These are phyloP conservation scores for Physcomitrium patens DNA, from an alignment of 225 moss, liverwort and hornwort species.

Conservation along the genomic window DNA sequence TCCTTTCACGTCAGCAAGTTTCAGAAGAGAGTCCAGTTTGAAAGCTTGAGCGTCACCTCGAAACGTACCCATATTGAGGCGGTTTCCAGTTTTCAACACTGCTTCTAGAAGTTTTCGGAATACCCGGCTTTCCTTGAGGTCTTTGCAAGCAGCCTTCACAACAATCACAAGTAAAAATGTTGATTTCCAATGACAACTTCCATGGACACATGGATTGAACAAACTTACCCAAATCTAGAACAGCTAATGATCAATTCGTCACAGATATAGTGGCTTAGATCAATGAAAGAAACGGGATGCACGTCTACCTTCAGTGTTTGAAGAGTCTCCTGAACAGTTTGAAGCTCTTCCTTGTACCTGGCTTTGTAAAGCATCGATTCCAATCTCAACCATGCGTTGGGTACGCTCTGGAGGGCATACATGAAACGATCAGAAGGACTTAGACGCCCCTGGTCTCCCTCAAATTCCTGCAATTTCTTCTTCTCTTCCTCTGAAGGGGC, in stretches of 20 bases:
- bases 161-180: neutral
- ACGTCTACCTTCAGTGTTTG: conserved; percentile 59
- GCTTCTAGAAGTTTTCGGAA: conserved; percentile 47
- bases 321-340: conserved; percentile 55
- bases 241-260: too few species aligned
- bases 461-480: conserved; percentile 51
- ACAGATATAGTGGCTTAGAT: too few species aligned
- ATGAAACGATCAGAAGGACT: conserved; percentile 71
- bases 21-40: conserved; percentile 42
- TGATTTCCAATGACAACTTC: neutral
- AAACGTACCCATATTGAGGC: conserved; percentile 44
- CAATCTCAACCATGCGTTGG: conserved; percentile 65
- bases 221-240: neutral
- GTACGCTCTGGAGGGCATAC: conserved; percentile 51
- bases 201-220: neutral
- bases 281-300: neutral
- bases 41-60: conserved; percentile 48
- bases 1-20: conserved; percentile 65
- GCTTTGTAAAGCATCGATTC: conserved; percentile 68
- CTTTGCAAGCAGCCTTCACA: conserved; percentile 35
- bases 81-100: conserved; percentile 40
- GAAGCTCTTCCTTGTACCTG: conserved; percentile 70
- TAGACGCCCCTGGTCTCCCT: conserved; percentile 45
- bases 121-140: conserved; percentile 39
- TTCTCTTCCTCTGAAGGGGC: conserved; percentile 64